Evolutionary conservation across 352 stramenopile genomes (phyloP).

Genomic region (Lagenidium giganteum): DNA sequence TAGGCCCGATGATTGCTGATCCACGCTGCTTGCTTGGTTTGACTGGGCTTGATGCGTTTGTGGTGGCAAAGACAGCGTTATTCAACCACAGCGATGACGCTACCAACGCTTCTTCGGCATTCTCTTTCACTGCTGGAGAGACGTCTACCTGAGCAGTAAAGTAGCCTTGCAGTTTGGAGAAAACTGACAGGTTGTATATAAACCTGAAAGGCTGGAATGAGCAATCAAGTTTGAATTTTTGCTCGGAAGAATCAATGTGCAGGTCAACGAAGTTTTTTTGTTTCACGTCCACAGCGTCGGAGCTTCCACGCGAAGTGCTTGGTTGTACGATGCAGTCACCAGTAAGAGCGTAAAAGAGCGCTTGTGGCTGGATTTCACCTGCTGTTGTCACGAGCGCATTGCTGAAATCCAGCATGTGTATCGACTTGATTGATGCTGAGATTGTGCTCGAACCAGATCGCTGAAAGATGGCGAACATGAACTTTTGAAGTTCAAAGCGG

Average conservation of each 20-base stretch:
- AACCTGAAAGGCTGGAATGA: constrained; percentile 58
- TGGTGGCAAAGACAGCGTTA: constrained; percentile 34
- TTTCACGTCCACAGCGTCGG: too few relatives aligned
- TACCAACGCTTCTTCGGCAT: constrained; percentile 43
- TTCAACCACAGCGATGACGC: constrained; percentile 50
- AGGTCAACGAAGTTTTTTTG: constrained; percentile 38
- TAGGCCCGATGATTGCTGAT: constrained; percentile 5
- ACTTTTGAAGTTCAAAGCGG: constrained; percentile 60
- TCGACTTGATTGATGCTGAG: constrained; percentile 47
- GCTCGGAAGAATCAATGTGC: constrained; percentile 50
- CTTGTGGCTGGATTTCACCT: constrained; percentile 17
- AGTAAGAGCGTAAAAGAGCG: constrained; percentile 33
- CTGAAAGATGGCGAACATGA: constrained; percentile 62
- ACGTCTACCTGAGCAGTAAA: constrained; percentile 52
- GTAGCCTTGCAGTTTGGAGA: constrained; percentile 58
- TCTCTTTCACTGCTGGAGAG: constrained; percentile 36
- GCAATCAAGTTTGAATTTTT: constrained; percentile 50
- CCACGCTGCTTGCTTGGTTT: constrained; percentile 12
- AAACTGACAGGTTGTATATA: constrained; percentile 65
- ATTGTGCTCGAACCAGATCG: constrained; percentile 40
- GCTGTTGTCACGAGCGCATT: constrained; percentile 19
- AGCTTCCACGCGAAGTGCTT: constrained; percentile 19
- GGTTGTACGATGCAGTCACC: background rate
- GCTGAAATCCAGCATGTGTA: constrained; percentile 69
- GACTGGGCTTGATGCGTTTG: background rate